phyloP scores from a whole-genome alignment of 1,284 basidiomycete species.

The Anthracocystis walkeri region DNA sequence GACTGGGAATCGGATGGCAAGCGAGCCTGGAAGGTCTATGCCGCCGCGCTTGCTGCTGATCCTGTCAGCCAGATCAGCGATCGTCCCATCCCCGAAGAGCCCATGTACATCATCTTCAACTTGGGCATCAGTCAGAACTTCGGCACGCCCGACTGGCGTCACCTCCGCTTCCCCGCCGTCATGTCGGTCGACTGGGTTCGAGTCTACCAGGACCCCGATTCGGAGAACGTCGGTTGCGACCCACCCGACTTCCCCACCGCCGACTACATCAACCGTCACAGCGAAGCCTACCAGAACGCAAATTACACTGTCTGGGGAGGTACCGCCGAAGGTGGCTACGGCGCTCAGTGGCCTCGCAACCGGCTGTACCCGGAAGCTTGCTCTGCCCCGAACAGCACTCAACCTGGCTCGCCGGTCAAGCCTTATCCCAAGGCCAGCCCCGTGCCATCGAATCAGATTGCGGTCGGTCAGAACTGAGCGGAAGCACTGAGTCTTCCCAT shows the following conservation, averaged over 20 bases:
- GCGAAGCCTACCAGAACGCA: constrained; percentile 53
- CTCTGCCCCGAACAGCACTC: constrained; percentile 25
- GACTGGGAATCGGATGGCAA: constrained; percentile 71
- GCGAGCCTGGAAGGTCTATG: constrained; percentile 73
- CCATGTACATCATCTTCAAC: constrained; percentile 63
- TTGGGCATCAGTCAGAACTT: constrained; percentile 60
- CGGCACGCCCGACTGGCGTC: constrained; percentile 43
- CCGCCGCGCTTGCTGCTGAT: constrained; percentile 79
- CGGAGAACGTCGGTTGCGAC: constrained; percentile 60
- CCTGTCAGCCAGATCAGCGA: constrained; percentile 47
- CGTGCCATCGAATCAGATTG: constrained; percentile 40
- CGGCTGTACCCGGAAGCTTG: constrained; percentile 48
- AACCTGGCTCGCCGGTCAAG: constrained; percentile 47
- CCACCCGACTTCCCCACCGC: constrained; percentile 73
- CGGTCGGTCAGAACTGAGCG: constrained; percentile 30
- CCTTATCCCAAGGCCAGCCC: constrained; percentile 39
- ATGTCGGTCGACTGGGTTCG: constrained; percentile 59
- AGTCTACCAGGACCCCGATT: constrained; percentile 54
- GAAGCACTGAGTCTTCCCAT: background rate
- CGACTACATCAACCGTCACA: constrained; percentile 72
- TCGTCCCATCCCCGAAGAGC: constrained; percentile 55
- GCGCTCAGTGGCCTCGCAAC: constrained; percentile 59
- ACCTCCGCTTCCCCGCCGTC: constrained; percentile 45
- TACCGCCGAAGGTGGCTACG: constrained; percentile 58
- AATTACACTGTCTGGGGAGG: constrained; percentile 63